Conservation (phyloP, 2,329 filamentous ascomycete species). For the Paradendryphiella salina region DNA sequence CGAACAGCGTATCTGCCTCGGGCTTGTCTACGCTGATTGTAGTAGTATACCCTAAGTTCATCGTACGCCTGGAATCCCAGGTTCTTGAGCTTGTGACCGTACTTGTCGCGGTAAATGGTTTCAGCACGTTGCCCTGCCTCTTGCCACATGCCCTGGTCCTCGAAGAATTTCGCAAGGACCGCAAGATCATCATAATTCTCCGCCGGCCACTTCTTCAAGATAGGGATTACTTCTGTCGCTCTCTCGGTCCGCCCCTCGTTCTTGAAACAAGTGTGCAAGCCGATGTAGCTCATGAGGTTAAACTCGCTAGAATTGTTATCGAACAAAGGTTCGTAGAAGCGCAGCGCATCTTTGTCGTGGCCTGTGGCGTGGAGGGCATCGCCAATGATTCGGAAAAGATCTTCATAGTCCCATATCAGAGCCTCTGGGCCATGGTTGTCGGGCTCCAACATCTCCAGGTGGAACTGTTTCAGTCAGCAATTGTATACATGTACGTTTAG, state of each 20-base stretch:
- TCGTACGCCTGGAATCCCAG: conserved; percentile 38
- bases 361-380: conserved; percentile 59
- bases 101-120: conserved; percentile 72
- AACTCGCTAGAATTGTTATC: conserved; percentile 29
- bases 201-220: conserved; percentile 71
- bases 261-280: conserved; percentile 65
- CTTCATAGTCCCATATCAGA: conserved; percentile 67
- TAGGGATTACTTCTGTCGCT: conserved; percentile 77
- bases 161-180: conserved; percentile 82
- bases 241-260: conserved; percentile 64
- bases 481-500: conserved; percentile 56
- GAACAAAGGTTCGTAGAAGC: conserved; percentile 59
- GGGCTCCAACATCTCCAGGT: conserved; percentile 67
- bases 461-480: conserved; percentile 44
- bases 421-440: conserved; percentile 56
- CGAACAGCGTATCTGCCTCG: conserved; percentile 34
- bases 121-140: conserved; percentile 52
- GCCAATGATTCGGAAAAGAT: conserved; percentile 76
- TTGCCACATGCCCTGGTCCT: conserved; percentile 66
- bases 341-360: conserved; percentile 59
- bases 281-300: conserved; percentile 37
- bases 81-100: conserved; percentile 51
- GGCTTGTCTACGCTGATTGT: conserved; percentile 30
- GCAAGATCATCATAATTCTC: conserved; percentile 75
- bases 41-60: conserved; percentile 35